Conservation (phyloP, 1,139 yeast genomes). For the Suhomyces wounanorum region DNA sequence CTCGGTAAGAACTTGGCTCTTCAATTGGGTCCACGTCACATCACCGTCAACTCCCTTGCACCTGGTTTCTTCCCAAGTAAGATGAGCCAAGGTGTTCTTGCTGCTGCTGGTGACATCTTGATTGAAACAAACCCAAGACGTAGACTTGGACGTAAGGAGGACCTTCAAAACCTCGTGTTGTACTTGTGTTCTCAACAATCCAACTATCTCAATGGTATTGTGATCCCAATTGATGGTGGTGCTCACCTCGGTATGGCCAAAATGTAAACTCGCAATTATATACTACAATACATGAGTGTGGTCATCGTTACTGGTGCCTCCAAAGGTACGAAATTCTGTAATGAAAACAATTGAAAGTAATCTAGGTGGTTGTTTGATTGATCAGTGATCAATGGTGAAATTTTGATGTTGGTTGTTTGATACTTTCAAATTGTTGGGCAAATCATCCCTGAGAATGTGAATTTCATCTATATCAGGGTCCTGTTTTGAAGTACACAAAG, state of each 20-base stretch:
- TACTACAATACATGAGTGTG: conserved; percentile 23
- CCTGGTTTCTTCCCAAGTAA: conserved; percentile 82
- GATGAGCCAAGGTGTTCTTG: conserved; percentile 70
- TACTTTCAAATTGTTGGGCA: background rate
- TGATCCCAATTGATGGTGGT: conserved; percentile 79
- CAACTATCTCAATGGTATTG: conserved; percentile 68
- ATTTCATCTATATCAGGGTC: background rate
- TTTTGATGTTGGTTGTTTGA: no score
- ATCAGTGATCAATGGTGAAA: background rate
- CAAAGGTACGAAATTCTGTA: conserved; percentile 36
- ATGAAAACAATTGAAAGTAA: background rate
- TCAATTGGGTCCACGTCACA: conserved; percentile 65
- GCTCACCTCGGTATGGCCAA: conserved; percentile 27
- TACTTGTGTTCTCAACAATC: conserved; percentile 63
- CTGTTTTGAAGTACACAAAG: background rate
- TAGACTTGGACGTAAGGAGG: conserved; percentile 65
- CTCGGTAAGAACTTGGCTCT: conserved; percentile 63
- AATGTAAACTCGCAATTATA: conserved; percentile 9
- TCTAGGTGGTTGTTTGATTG: background rate
- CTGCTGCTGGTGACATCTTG: conserved; percentile 54
- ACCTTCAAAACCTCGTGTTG: conserved; percentile 59
- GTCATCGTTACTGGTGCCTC: conserved; percentile 73
- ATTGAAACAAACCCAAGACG: conserved; percentile 58
- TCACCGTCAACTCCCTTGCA: conserved; percentile 68
- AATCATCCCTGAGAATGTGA: background rate